Conservation (phyloP, 1,139 yeast genomes). For the Yamadazyma atlantica region DNA sequence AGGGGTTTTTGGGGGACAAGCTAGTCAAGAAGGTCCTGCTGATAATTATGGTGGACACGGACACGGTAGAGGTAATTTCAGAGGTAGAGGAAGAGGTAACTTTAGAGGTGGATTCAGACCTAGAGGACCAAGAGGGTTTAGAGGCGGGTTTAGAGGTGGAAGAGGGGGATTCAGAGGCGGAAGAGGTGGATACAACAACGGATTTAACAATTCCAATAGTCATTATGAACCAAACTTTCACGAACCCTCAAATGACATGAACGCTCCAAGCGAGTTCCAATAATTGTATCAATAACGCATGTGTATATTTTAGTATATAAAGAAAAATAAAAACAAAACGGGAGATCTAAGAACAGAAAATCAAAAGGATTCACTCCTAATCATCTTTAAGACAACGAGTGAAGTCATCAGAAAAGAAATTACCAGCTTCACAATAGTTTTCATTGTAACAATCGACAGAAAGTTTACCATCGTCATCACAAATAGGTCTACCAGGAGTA, state of each 20-base stretch:
- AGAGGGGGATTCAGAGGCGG: conserved; percentile 22
- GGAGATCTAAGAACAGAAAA: not conserved
- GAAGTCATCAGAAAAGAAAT: conserved; percentile 12
- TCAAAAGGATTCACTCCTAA: not conserved
- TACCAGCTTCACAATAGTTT: conserved; percentile 42
- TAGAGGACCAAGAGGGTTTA: conserved; percentile 22
- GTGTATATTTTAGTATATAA: not conserved
- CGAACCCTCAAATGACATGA: not conserved
- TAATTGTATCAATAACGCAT: not conserved
- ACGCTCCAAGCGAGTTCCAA: not conserved
- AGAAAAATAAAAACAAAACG: not conserved
- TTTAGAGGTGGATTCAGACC: conserved; percentile 18
- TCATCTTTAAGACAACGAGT: conserved; percentile 9
- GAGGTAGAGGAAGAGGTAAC: conserved; percentile 23
- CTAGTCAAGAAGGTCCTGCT: conserved; percentile 31
- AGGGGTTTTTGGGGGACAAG: conserved; percentile 89
- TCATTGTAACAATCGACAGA: conserved; percentile 36
- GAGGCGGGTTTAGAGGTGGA: conserved; percentile 28
- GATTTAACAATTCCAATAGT: conserved; percentile 14
- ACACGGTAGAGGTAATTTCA: conserved; percentile 14
- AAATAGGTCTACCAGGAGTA: conserved; percentile 50
- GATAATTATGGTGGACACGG: conserved; percentile 20
- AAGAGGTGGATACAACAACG: conserved; percentile 22
- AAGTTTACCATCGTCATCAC: conserved; percentile 33
- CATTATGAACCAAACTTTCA: not conserved